phyloP scores from a whole-genome alignment of 2,329 filamentous ascomycete species.

The Ilyonectria robusta region DNA sequence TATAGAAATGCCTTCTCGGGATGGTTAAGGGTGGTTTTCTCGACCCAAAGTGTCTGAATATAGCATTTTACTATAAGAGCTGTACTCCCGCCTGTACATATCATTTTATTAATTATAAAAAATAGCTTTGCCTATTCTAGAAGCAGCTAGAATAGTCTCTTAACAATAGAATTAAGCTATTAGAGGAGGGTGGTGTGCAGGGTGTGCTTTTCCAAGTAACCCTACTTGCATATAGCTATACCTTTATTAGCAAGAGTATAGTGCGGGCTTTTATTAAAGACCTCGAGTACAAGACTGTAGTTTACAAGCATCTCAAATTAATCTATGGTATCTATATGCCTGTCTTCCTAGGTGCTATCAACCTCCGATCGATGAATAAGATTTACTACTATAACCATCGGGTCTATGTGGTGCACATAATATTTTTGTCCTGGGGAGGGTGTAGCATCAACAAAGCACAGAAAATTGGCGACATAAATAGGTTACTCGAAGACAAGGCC shows the following conservation, averaged over 20 bases:
- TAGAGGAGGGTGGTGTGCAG: conserved; percentile 49
- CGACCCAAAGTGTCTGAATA: conserved; percentile 29
- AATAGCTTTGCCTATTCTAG: conserved; percentile 50
- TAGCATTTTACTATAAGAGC: conserved; percentile 48
- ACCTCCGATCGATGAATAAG: conserved; percentile 51
- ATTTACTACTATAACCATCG: conserved; percentile 52
- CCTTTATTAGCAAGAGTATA: conserved; percentile 48
- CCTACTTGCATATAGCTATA: conserved; percentile 59
- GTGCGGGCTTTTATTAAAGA: too few relatives aligned
- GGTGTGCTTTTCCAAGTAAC: conserved; percentile 59
- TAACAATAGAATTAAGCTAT: conserved; percentile 48
- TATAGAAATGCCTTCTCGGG: not conserved
- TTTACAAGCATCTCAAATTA: conserved; percentile 53
- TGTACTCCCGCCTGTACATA: not conserved
- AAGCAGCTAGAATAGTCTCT: conserved; percentile 49
- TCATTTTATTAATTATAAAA: conserved; percentile 49
- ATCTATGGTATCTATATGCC: conserved; percentile 55
- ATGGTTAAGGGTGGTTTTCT: conserved; percentile 29
- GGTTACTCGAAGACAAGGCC: conserved; percentile 27
- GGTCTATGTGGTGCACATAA: conserved; percentile 52
- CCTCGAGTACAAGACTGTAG: conserved; percentile 49
- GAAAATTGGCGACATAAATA: not conserved
- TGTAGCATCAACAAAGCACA: conserved; percentile 10
- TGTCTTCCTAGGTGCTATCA: conserved; percentile 51
- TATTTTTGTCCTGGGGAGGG: conserved; percentile 55